Conservation (phyloP, 2,329 filamentous ascomycete genomes). For the Colletotrichum sansevieriae region DNA sequence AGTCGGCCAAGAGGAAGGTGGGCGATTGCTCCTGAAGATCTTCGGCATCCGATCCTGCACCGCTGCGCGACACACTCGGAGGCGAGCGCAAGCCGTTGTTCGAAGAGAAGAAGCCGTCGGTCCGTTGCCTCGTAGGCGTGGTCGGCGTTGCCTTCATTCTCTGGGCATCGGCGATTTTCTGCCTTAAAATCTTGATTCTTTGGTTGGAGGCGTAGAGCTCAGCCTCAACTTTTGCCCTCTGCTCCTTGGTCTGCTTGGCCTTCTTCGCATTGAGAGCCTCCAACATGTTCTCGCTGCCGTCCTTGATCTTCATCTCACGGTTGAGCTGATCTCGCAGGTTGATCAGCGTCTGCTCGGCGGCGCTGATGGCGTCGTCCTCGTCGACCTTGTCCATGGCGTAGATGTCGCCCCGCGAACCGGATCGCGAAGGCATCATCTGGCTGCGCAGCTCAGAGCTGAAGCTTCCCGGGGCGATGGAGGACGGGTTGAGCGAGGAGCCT, state of each 20-base stretch:
- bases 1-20: slow-evolving; percentile 89
- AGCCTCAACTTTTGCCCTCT: slow-evolving; percentile 82
- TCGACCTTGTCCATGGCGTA: slow-evolving; percentile 70
- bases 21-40: slow-evolving; percentile 82
- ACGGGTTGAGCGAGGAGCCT: slow-evolving; percentile 77
- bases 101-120: slow-evolving; percentile 59
- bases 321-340: slow-evolving; percentile 87
- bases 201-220: slow-evolving; percentile 91
- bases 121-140: slow-evolving; percentile 67
- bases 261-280: slow-evolving; percentile 96
- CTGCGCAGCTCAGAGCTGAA: slow-evolving; percentile 91
- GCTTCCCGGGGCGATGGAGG: slow-evolving; percentile 81
- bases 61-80: slow-evolving; percentile 66
- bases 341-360: slow-evolving; percentile 80
- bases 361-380: slow-evolving; percentile 68
- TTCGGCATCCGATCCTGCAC: slow-evolving; percentile 73
- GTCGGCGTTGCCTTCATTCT: slow-evolving; percentile 60
- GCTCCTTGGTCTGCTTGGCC: slow-evolving; percentile 93
- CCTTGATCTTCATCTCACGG: slow-evolving; percentile 97
- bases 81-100: slow-evolving; percentile 67
- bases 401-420: slow-evolving; percentile 68
- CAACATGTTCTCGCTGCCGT: slow-evolving; percentile 96
- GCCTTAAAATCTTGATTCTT: slow-evolving; percentile 72
- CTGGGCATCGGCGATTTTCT: slow-evolving; percentile 72
- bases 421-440: slow-evolving; percentile 74